These are phyloP conservation scores for Lathyrus aphaca DNA, from an alignment of 306 rosid genomes.

Conservation along the genomic window DNA sequence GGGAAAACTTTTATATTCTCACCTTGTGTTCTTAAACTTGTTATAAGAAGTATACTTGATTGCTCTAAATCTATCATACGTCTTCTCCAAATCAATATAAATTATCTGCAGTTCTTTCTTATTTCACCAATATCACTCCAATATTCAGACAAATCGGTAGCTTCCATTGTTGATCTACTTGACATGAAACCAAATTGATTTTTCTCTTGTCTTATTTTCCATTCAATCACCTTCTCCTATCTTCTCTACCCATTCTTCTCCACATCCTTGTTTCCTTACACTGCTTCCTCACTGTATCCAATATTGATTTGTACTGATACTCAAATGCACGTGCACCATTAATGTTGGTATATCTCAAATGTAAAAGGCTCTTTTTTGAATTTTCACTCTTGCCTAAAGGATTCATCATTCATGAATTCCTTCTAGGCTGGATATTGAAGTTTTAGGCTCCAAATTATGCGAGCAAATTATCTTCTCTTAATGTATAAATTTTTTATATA, in stretches of 20 bases:
- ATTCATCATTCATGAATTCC: slow-evolving; percentile 7
- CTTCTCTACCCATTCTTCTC: background rate
- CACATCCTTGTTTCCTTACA: slow-evolving; percentile 7
- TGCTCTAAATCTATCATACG: background rate
- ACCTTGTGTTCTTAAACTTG: background rate
- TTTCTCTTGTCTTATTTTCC: background rate
- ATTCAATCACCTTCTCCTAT: background rate
- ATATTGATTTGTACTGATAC: background rate
- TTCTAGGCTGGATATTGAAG: background rate
- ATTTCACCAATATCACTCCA: background rate
- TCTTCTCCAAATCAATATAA: background rate
- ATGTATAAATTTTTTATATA: background rate
- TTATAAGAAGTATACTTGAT: background rate
- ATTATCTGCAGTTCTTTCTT: background rate
- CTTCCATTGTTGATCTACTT: background rate
- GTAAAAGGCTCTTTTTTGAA: background rate
- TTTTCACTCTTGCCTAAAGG: background rate
- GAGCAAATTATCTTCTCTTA: background rate
- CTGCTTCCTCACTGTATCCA: background rate
- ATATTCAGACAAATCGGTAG: background rate
- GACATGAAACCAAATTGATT: background rate
- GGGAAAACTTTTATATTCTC: background rate
- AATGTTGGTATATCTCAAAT: background rate
- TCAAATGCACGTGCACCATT: background rate
- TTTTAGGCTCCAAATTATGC: too few species aligned